phyloP scores from a whole-genome alignment of 208 protist genomes.

The Crithidia brevicula region DNA sequence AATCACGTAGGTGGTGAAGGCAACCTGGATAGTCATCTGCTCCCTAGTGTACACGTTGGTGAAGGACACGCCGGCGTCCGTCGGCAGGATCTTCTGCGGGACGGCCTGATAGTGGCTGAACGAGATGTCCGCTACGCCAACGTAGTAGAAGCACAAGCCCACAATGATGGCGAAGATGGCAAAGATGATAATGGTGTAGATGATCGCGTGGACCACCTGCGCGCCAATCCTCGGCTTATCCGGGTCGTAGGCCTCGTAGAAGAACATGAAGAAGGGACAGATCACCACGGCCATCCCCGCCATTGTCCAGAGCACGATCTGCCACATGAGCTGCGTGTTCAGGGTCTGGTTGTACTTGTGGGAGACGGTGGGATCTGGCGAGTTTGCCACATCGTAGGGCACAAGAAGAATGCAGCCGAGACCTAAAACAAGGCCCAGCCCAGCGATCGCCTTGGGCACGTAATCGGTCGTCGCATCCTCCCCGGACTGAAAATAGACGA shows the following conservation, averaged over 20 bases:
- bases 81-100: conserved; percentile 36
- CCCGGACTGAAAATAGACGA: conserved; percentile 78
- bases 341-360: conserved; percentile 71
- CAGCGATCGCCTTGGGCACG: conserved; percentile 68
- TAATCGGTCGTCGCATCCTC: conserved; percentile 64
- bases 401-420: conserved; percentile 88
- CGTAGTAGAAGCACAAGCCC: conserved; percentile 54
- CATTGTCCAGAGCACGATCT: conserved; percentile 86
- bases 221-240: conserved; percentile 60
- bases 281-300: conserved; percentile 74
- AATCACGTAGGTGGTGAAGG: conserved; percentile 82
- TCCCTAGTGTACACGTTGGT: conserved; percentile 28
- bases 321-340: conserved; percentile 87
- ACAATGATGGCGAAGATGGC: conserved; percentile 61
- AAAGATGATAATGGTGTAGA: conserved; percentile 73
- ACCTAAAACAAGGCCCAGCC: conserved; percentile 80
- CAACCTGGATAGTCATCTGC: conserved; percentile 48
- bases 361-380: conserved; percentile 59
- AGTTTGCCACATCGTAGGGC: conserved; percentile 93
- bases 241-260: conserved; percentile 93
- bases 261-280: conserved; percentile 93
- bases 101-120: conserved; percentile 43
- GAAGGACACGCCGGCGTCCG: conserved; percentile 3
- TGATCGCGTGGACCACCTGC: conserved; percentile 68
- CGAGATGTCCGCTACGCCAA: conserved; percentile 51